Conservation (phyloP, 2,329 filamentous ascomycete genomes). For the Mariannaea elegans region DNA sequence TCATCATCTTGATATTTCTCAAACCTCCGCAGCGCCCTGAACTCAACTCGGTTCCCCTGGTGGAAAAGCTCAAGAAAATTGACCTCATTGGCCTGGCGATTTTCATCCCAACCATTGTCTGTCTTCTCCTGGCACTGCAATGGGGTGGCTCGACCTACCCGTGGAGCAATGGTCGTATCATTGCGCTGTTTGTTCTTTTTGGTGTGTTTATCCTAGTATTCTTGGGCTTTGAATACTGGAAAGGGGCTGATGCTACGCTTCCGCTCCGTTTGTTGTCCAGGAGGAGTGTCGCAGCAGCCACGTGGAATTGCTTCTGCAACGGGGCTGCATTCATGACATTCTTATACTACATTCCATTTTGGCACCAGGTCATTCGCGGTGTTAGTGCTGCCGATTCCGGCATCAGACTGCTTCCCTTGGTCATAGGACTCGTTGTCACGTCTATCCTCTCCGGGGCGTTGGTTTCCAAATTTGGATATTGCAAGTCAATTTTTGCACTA, state of each 20-base stretch:
- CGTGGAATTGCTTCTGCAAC: conserved; percentile 49
- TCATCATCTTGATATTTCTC: conserved; percentile 43
- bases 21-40: conserved; percentile 39
- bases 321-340: conserved; percentile 42
- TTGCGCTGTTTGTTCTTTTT: conserved; percentile 43
- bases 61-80: conserved; percentile 34
- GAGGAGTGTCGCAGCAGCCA: conserved; percentile 49
- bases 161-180: conserved; percentile 37
- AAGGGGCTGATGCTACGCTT: conserved; percentile 52
- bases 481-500: no score
- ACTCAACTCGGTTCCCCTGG: conserved; percentile 30
- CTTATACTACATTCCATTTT: conserved; percentile 54
- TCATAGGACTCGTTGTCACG: conserved; percentile 47
- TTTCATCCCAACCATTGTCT: conserved; percentile 52
- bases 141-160: conserved; percentile 54
- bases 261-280: conserved; percentile 51
- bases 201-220: conserved; percentile 46
- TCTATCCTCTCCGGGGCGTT: conserved; percentile 45
- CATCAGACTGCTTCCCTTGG: conserved; percentile 50
- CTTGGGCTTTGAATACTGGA: conserved; percentile 48
- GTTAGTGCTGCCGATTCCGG: conserved; percentile 50
- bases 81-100: conserved; percentile 43
- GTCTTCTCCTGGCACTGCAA: conserved; percentile 59
- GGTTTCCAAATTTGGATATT: conserved; percentile 53
- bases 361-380: conserved; percentile 56